phyloP scores from a whole-genome alignment of 2,329 filamentous ascomycete genomes.

The Diplodia seriata region DNA sequence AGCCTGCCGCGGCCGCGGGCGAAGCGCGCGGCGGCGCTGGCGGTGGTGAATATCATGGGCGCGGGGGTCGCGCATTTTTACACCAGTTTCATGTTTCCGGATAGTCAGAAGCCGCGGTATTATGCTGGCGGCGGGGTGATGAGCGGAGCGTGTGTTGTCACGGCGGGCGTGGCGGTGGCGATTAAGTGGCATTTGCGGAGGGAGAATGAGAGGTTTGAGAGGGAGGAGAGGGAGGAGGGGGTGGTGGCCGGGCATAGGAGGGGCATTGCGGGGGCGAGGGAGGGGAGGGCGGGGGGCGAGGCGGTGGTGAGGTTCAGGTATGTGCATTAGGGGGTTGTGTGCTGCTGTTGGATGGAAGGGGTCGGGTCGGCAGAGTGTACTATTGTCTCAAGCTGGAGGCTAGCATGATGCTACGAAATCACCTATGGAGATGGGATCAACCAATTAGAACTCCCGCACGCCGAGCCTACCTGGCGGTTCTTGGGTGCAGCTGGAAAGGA shows the following conservation, averaged over 20 bases:
- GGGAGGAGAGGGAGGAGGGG: slow-evolving; percentile 33
- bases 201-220: slow-evolving; percentile 34
- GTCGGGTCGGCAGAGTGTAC: no score
- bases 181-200: slow-evolving; percentile 33
- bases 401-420: no score
- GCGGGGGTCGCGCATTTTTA: slow-evolving; percentile 15
- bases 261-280: slow-evolving; percentile 32
- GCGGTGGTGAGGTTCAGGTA: slow-evolving; percentile 34
- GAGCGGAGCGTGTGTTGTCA: slow-evolving; percentile 14
- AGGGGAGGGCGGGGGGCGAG: slow-evolving; percentile 27
- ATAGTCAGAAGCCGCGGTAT: slow-evolving; percentile 33
- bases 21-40: slow-evolving; percentile 32
- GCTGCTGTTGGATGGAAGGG: neutral
- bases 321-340: slow-evolving; percentile 27
- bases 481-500: no score
- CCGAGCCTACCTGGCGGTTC: no score
- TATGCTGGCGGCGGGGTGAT: slow-evolving; percentile 33
- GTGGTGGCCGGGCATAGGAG: slow-evolving; percentile 33
- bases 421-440: no score
- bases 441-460: no score
- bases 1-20: slow-evolving; percentile 27
- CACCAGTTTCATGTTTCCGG: slow-evolving; percentile 31
- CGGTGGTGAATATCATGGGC: slow-evolving; percentile 33
- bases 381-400: no score
- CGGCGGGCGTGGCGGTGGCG: slow-evolving; percentile 17